phyloP scores from a whole-genome alignment of 768 basidiomycete genomes.

The Lyophyllum shimeji region DNA sequence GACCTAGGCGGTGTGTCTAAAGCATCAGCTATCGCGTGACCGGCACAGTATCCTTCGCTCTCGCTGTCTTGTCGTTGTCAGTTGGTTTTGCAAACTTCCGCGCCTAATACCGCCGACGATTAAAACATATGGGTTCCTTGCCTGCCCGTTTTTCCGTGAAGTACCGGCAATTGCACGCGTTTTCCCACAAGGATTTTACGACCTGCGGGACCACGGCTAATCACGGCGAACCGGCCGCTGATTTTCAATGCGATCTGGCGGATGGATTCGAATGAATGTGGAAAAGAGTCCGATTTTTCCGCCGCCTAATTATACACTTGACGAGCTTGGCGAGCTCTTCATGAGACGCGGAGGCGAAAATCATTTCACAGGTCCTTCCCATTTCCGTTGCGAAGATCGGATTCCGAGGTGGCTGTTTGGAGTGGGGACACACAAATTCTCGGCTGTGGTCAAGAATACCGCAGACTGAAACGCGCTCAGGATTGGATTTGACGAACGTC shows the following conservation, averaged over 20 bases:
- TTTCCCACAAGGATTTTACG: background rate
- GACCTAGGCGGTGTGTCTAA: background rate
- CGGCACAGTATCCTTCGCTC: no score
- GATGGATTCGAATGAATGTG: background rate
- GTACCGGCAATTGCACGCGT: background rate
- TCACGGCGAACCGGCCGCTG: no score
- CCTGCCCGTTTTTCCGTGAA: background rate
- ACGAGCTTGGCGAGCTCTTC: background rate
- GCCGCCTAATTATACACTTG: background rate
- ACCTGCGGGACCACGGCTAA: background rate
- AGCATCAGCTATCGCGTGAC: no score
- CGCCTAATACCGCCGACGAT: background rate
- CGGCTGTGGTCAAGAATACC: background rate
- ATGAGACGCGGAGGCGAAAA: background rate
- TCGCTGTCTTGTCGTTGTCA: no score
- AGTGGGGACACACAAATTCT: background rate
- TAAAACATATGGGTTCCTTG: background rate
- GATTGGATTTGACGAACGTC: background rate
- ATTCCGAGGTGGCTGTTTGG: background rate
- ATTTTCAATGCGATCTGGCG: background rate
- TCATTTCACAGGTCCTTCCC: background rate
- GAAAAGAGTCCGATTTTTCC: background rate
- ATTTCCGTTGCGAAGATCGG: background rate
- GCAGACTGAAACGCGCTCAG: background rate
- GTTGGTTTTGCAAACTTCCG: background rate